These are phyloP conservation scores for Fraxinus velutina DNA, from an alignment of 305 asterid genomes.

Conservation along the genomic window DNA sequence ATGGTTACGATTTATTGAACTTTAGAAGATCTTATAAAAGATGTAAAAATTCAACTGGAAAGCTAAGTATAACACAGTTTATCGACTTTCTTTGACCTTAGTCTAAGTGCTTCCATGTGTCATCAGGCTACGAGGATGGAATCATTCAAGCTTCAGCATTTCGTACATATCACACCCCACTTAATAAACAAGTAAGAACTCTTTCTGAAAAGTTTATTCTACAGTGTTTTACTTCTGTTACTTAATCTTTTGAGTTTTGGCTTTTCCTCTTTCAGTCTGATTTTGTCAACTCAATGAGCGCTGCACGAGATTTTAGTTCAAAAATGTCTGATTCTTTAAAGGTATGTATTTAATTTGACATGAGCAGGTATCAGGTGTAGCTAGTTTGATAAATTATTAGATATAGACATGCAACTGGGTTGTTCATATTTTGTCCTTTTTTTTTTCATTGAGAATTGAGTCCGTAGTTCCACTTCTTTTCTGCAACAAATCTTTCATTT, in stretches of 20 bases:
- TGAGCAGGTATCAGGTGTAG: background rate
- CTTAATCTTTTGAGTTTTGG: background rate
- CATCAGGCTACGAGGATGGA: constrained; percentile 70
- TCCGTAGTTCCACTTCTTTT: background rate
- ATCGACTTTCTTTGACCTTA: constrained; percentile 14
- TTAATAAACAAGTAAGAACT: constrained; percentile 72
- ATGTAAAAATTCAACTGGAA: background rate
- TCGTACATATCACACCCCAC: constrained; percentile 94
- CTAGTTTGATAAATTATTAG: background rate
- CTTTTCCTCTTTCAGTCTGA: constrained; percentile 48
- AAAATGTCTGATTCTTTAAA: constrained; percentile 70
- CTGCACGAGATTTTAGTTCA: constrained; percentile 88
- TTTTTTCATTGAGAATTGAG: background rate
- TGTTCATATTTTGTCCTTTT: background rate
- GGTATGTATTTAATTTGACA: constrained; percentile 39
- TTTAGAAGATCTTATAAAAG: background rate
- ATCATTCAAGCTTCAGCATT: constrained; percentile 81
- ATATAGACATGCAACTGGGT: background rate
- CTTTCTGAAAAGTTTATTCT: background rate
- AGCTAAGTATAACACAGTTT: background rate
- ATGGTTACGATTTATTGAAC: background rate
- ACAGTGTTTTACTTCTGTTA: background rate
- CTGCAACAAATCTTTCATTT: background rate
- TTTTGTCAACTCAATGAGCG: constrained; percentile 91
- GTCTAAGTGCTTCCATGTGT: constrained; percentile 22